These are phyloP conservation scores for Pseudomonodictys pantanalensis DNA, from an alignment of 495 filamentous ascomycete genomes.

Conservation along the genomic window DNA sequence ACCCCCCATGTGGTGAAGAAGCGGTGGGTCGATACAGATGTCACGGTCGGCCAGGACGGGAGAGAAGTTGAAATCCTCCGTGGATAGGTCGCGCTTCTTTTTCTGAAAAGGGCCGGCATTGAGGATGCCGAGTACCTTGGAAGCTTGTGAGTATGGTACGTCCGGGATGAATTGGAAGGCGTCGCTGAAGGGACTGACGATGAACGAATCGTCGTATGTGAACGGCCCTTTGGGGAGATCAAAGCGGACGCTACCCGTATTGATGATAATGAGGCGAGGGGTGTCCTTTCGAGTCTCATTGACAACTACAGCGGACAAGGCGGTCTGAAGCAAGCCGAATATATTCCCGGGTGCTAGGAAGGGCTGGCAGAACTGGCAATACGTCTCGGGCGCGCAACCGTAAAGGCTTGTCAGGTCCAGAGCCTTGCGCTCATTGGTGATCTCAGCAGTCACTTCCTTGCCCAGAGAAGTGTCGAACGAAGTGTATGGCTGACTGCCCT, in stretches of 20 bases:
- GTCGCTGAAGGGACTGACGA: conserved; percentile 84
- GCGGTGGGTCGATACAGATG: conserved; percentile 45
- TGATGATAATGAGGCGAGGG: conserved; percentile 68
- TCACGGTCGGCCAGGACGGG: conserved; percentile 39
- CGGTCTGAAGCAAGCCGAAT: conserved; percentile 68
- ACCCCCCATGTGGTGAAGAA: conserved; percentile 6
- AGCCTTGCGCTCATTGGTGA: conserved; percentile 63
- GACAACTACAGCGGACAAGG: conserved; percentile 62
- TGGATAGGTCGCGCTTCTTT: conserved; percentile 40
- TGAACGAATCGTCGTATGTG: conserved; percentile 77
- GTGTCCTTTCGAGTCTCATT: conserved; percentile 44
- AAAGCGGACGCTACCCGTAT: conserved; percentile 88
- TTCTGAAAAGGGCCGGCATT: conserved; percentile 45
- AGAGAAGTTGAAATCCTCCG: conserved; percentile 35
- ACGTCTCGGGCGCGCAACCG: conserved; percentile 78
- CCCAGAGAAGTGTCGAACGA: conserved; percentile 78
- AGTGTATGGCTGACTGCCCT: conserved; percentile 53
- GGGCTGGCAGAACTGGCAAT: conserved; percentile 73
- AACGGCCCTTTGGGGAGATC: conserved; percentile 91
- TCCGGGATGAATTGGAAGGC: conserved; percentile 71
- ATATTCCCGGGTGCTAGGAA: conserved; percentile 76
- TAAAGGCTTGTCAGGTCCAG: conserved; percentile 70
- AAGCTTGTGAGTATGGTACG: conserved; percentile 66
- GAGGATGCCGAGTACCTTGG: conserved; percentile 46
- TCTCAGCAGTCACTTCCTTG: conserved; percentile 64